Base-by-base conservation (phyloP, 352 stramenopile species). In the Pythium aquatile region DNA sequence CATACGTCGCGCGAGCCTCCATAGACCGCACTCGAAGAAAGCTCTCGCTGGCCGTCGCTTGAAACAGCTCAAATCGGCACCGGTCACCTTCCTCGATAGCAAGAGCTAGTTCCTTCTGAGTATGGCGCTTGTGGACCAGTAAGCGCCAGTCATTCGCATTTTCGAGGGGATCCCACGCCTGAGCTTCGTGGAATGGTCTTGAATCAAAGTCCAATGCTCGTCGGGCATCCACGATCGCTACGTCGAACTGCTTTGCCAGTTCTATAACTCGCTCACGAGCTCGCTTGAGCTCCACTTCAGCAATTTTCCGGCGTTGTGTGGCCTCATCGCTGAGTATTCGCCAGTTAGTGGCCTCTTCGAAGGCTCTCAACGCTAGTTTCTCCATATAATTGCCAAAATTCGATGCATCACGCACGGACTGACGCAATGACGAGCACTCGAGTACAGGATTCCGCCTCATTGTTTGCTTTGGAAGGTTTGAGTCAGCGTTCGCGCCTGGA, bases 91-190 rank as follows among this genome's bases (percentile, higher is more conserved):
- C 61, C 9, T 74, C 59, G 17, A 79, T 71, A 0, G 61, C 65
- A 9, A 70, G 56, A 14, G 70, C 61, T 3, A 87, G 61, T 7
- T 79, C 66, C 26, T 84, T 87, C 2, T 76, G 53, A 1, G 84
- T 65, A 24, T 79, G 71, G 4, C 83, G 78, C 60, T 92, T 94
- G 10, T 79, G 61, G 10, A 92, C 80, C 10, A 94, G 69, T 5
- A 81, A 70, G 26, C 59, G 75, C 80, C 85, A 90, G 61, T 94
- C 79, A 54, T 91, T 94, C 4, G 85, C 83, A 57, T 94, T 94
- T 62, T 94, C 85, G 2, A 94, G 65, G 1, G 78, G 73, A 64
- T 94, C 85, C 85, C 85, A 94, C 5, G 83, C 79, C 56, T 92
- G 83, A 5, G 81, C 73, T 60, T 89, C 68, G 20, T 76, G 73